phyloP scores from a whole-genome alignment of 2,329 filamentous ascomycete species.

The Laburnicola sp. region DNA sequence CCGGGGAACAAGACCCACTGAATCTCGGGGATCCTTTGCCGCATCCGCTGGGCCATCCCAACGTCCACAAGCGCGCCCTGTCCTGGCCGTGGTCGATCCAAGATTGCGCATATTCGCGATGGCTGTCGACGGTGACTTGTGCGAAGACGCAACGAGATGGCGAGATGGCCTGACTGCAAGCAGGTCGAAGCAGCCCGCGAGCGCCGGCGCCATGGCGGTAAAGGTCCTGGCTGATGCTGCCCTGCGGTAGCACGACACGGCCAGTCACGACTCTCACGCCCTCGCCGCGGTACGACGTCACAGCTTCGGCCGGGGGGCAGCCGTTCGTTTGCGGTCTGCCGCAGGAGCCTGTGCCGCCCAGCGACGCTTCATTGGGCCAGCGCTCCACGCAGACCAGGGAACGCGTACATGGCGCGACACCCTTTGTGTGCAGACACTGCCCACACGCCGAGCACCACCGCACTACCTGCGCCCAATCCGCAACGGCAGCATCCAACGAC shows the following conservation, averaged over 20 bases:
- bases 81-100: not conserved
- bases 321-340: conserved; percentile 12
- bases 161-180: no score
- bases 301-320: not conserved
- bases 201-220: not conserved
- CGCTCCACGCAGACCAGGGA: conserved; percentile 8
- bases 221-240: not conserved
- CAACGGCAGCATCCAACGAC: conserved; percentile 4
- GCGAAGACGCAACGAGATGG: no score
- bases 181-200: not conserved
- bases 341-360: conserved; percentile 7
- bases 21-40: not conserved
- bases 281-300: conserved; percentile 6
- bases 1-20: not conserved
- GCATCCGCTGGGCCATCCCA: conserved; percentile 1
- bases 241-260: conserved; percentile 1
- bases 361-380: conserved; percentile 5
- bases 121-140: no score
- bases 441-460: conserved; percentile 10
- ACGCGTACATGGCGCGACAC: not conserved
- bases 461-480: conserved; percentile 3
- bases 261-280: conserved; percentile 8
- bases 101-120: no score
- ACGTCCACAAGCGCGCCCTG: not conserved
- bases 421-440: no score